Percentiles rank a stretch among this genome's conserved stretches.
phyloP scores from a whole-genome alignment of 495 filamentous ascomycete species.

The Podospora sp. region DNA sequence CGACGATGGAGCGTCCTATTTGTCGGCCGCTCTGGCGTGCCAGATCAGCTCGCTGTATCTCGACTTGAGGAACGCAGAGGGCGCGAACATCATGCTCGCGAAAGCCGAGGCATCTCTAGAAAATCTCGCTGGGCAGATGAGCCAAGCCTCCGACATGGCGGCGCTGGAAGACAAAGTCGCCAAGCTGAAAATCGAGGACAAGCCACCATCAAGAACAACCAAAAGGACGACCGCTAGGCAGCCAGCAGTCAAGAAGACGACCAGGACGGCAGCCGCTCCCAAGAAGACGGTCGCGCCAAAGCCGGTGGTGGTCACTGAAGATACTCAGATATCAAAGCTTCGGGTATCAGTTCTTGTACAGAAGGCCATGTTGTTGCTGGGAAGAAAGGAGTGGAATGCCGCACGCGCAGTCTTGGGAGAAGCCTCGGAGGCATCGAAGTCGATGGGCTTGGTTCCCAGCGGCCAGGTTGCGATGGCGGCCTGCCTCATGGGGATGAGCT shows the following conservation, averaged over 20 bases:
- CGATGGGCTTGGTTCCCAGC: slow-evolving; percentile 43
- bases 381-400: slow-evolving; percentile 56
- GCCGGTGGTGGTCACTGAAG: slow-evolving; percentile 37
- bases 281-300: slow-evolving; percentile 14
- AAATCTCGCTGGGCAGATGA: slow-evolving; percentile 26
- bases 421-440: slow-evolving; percentile 45
- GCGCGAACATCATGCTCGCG: slow-evolving; percentile 39
- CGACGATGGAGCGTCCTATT: slow-evolving; percentile 50
- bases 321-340: slow-evolving; percentile 59
- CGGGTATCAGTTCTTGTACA: slow-evolving; percentile 65
- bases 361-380: slow-evolving; percentile 61
- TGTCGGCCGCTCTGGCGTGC: slow-evolving; percentile 46
- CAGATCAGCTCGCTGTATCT: slow-evolving; percentile 49
- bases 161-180: slow-evolving; percentile 54
- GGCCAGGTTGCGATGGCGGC: slow-evolving; percentile 61
- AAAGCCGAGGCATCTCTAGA: slow-evolving; percentile 45
- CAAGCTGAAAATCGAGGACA: slow-evolving; percentile 46
- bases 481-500: slow-evolving; percentile 59
- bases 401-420: slow-evolving; percentile 56
- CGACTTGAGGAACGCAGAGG: slow-evolving; percentile 41
- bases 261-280: slow-evolving; percentile 10
- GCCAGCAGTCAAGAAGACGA: slow-evolving; percentile 26
- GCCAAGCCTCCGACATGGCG: slow-evolving; percentile 14
- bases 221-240: slow-evolving; percentile 22
- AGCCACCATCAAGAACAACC: slow-evolving; percentile 25